Base-by-base conservation (phyloP, 176 grass and related monocot species). In the Cenchrus americanus region DNA sequence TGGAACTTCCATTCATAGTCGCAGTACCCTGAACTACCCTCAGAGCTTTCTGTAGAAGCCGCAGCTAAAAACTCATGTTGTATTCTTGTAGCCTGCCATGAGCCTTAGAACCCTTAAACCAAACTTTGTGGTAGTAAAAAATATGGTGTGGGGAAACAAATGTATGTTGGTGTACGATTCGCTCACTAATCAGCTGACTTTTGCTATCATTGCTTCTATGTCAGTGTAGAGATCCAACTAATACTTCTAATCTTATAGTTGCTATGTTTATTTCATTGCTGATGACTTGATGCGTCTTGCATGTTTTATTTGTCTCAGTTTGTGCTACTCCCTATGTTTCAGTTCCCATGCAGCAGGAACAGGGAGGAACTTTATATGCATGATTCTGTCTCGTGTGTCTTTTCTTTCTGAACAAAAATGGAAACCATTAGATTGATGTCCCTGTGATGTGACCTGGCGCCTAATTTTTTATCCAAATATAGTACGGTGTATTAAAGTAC, bases 101-200 rank as follows among this genome's bases (percentile, higher is more conserved):
- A 72, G 21, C 48, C 57, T 30, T 82, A 80, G 75, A 80, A 75
- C 60, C 51, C 18, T 34, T 83, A 15, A 75, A 46, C 43, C 14
- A 2, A 79, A 15, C 85, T 27, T 65, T 81, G 37, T 91, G 34
- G 64, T 85, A 88, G 89, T 54, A 85, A 60, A 58, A 77, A 77
- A 21, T 65, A 77, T 65, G 37, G 14, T 87, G 54, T 66, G 37
- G 48, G 66, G 69, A 53, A 63, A 87, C 55, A 11, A 7, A 42
- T 85, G 54, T 73, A 32, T 60, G 66, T 19, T 0, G 23, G 18
- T 83, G 69, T 87, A 83, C 87, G 68, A 83, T 75, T 69, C 14
- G 40, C 24, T 24, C 12, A 83, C 24, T n/a, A 26, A 14, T 19
- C 32, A 32, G 17, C 51, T 62, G 26, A 69, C 42, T 24, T 21